phyloP scores from a whole-genome alignment of 2,329 filamentous ascomycete genomes.

The Pestalotiopsis sp. region DNA sequence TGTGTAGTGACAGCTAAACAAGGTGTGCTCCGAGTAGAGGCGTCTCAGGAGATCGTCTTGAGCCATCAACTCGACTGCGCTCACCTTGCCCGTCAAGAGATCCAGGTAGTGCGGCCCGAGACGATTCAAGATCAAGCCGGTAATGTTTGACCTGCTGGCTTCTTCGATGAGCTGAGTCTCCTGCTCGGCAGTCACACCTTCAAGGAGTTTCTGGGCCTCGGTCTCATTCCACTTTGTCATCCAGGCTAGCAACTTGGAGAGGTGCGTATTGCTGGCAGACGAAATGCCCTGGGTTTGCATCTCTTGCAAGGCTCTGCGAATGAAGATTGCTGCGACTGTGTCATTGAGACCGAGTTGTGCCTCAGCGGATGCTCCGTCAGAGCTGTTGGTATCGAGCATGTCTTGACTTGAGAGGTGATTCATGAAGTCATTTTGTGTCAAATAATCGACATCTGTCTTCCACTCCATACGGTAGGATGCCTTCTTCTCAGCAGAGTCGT shows the following conservation, averaged over 20 bases:
- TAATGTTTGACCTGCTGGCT: slow-evolving; percentile 5
- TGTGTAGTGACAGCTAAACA: slow-evolving; percentile 3
- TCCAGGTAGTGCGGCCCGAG: slow-evolving; percentile 11
- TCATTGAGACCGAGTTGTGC: slow-evolving; percentile 12
- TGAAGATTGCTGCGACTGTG: slow-evolving; percentile 13
- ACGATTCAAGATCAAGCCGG: slow-evolving; percentile 3
- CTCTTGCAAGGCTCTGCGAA: slow-evolving; percentile 11
- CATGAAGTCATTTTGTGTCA: slow-evolving; percentile 7
- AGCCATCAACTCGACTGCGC: slow-evolving; percentile 3
- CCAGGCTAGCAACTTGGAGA: slow-evolving; percentile 16
- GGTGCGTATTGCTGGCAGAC: slow-evolving; percentile 6
- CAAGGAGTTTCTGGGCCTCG: background rate
- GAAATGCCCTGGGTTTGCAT: background rate
- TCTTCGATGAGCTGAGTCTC: slow-evolving; percentile 13
- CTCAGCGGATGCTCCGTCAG: background rate
- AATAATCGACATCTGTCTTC: slow-evolving; percentile 14
- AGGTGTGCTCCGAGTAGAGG: slow-evolving; percentile 5
- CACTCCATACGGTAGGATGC: slow-evolving; percentile 14
- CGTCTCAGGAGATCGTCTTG: slow-evolving; percentile 6
- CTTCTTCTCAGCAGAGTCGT: slow-evolving; percentile 8
- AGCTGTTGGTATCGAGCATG: background rate
- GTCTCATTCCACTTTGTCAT: slow-evolving; percentile 11
- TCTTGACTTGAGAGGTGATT: background rate
- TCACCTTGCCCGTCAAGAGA: slow-evolving; percentile 2
- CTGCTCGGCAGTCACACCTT: background rate